phyloP scores from a whole-genome alignment of 495 filamentous ascomycete species.

The Trichoderma gamsii region DNA sequence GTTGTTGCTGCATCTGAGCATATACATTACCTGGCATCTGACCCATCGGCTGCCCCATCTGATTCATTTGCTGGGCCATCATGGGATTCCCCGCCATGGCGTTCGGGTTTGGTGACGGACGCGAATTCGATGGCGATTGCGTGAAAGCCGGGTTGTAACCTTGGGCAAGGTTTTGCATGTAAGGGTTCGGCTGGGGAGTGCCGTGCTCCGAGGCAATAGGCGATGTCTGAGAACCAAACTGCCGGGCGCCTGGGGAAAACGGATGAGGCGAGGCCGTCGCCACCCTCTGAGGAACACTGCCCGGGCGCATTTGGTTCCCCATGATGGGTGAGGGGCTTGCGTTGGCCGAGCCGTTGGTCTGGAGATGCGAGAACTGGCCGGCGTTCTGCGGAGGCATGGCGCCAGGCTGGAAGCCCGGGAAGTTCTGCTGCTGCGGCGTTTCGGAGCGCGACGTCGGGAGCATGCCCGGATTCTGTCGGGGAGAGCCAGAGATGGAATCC shows the following conservation, averaged over 20 bases:
- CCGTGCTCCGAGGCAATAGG: constrained; percentile 72
- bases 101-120: constrained; percentile 44
- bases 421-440: constrained; percentile 73
- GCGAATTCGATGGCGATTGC: constrained; percentile 43
- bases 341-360: constrained; percentile 72
- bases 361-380: constrained; percentile 70
- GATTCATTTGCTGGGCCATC: constrained; percentile 35
- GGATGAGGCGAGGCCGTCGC: constrained; percentile 87
- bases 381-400: constrained; percentile 53
- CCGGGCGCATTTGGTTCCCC: constrained; percentile 63
- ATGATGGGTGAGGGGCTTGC: constrained; percentile 83
- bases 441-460: constrained; percentile 82
- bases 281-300: constrained; percentile 68
- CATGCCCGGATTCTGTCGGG: constrained; percentile 67
- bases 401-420: constrained; percentile 51
- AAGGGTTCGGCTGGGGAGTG: constrained; percentile 64
- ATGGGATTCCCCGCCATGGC: constrained; percentile 37
- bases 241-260: constrained; percentile 74
- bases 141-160: constrained; percentile 54
- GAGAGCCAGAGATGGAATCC: constrained; percentile 77
- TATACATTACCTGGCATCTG: constrained; percentile 37
- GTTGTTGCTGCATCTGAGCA: constrained; percentile 33
- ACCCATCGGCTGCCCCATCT: constrained; percentile 33
- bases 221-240: constrained; percentile 70
- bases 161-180: constrained; percentile 54